These are phyloP conservation scores for Dendrostoma leiphaemia DNA, from an alignment of 2,329 filamentous ascomycete species.

Conservation along the genomic window DNA sequence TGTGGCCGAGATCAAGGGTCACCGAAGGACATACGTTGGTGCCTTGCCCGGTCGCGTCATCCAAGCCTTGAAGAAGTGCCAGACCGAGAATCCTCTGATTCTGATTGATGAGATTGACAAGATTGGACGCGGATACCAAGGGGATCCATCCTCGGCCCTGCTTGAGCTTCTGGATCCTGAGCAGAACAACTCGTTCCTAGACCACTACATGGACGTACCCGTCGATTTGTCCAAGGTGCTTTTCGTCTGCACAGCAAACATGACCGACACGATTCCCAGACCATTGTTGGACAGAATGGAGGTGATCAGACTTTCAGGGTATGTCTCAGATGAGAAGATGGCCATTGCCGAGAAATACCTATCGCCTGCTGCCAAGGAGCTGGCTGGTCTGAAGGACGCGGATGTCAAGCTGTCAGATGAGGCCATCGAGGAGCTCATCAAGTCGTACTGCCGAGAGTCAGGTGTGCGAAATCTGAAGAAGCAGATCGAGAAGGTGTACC, in stretches of 20 bases:
- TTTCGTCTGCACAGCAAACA: constrained; percentile 98
- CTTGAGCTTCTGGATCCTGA: constrained; percentile 94
- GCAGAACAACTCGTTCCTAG: constrained; percentile 94
- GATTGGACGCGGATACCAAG: constrained; percentile 93
- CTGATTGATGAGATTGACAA: constrained; percentile 98
- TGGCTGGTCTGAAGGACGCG: constrained; percentile 85
- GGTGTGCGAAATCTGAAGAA: constrained; percentile 98
- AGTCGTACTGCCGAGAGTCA: constrained; percentile 96
- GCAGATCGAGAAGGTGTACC: constrained; percentile 98
- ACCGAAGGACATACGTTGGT: constrained; percentile 93
- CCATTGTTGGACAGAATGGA: constrained; percentile 97
- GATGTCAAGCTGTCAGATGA: constrained; percentile 84
- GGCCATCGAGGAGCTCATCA: constrained; percentile 95
- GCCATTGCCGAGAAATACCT: constrained; percentile 94
- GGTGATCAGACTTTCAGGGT: constrained; percentile 91
- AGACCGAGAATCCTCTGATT: constrained; percentile 96
- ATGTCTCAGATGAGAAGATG: constrained; percentile 98
- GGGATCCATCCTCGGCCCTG: constrained; percentile 90
- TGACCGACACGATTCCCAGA: constrained; percentile 95
- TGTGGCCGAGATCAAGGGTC: constrained; percentile 98
- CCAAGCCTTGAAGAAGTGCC: constrained; percentile 97
- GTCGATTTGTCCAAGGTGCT: constrained; percentile 96
- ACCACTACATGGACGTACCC: constrained; percentile 98
- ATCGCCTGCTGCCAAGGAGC: constrained; percentile 88
- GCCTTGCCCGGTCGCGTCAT: constrained; percentile 95